Percentiles rank a stretch among this genome's conserved stretches.
These are phyloP conservation scores for Taphrina sp. DNA, from an alignment of 1,139 yeast genomes.

Conservation along the genomic window DNA sequence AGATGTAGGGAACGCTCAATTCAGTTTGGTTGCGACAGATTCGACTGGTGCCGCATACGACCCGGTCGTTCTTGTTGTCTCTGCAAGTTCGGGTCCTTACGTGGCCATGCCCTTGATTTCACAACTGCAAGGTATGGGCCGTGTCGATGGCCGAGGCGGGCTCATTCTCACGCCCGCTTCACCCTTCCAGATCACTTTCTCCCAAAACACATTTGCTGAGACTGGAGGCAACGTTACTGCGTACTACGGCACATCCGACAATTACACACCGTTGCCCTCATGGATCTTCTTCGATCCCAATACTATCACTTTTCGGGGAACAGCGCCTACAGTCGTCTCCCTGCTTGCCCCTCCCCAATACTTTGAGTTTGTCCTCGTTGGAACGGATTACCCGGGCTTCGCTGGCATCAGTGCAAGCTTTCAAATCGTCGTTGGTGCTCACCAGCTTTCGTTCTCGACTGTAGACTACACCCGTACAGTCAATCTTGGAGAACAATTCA, in stretches of 20 bases:
- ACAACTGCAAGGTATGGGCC: constrained; percentile 37
- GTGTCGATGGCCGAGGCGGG: constrained; percentile 62
- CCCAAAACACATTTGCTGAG: constrained; percentile 55
- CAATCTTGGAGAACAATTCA: constrained; percentile 57
- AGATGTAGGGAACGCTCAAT: constrained; percentile 50
- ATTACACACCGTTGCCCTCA: constrained; percentile 83
- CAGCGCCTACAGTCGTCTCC: constrained; percentile 82
- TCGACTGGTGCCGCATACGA: constrained; percentile 36
- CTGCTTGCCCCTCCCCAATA: constrained; percentile 79
- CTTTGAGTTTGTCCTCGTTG: constrained; percentile 72
- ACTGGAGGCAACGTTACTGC: constrained; percentile 51
- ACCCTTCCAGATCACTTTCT: constrained; percentile 61
- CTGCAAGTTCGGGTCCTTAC: constrained; percentile 37
- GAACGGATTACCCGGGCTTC: constrained; percentile 72
- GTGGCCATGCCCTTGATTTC: constrained; percentile 35
- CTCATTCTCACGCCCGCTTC: constrained; percentile 71
- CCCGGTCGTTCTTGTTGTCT: constrained; percentile 36
- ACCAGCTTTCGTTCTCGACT: constrained; percentile 65
- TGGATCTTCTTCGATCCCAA: constrained; percentile 74
- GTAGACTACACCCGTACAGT: constrained; percentile 55
- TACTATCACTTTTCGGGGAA: constrained; percentile 70
- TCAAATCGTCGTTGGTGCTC: constrained; percentile 80
- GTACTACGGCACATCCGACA: constrained; percentile 79
- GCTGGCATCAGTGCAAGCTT: constrained; percentile 71
- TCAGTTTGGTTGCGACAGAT: constrained; percentile 63